phyloP scores from a whole-genome alignment of 108 stramenopile species.

The Stephanodiscus minutulus region DNA sequence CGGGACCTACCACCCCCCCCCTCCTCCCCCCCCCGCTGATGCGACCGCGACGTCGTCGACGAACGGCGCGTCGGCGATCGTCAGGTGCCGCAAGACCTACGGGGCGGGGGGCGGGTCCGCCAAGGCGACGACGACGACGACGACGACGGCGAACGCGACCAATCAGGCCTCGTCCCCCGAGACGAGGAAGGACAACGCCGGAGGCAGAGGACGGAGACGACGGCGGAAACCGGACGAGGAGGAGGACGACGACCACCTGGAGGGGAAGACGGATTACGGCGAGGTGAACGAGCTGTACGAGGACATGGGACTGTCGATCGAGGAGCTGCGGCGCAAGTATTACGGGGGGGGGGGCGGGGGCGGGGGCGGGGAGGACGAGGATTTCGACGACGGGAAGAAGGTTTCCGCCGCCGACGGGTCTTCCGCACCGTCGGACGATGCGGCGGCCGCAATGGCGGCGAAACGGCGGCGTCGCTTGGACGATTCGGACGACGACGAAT shows the following conservation, averaged over 20 bases:
- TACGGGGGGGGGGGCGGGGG: conserved; percentile 48
- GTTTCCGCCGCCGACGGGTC: not conserved
- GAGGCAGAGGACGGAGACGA: conserved; percentile 5
- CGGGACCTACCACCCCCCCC: conserved; percentile 26
- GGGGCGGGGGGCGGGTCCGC: conserved; percentile 17
- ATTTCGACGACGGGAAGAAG: conserved; percentile 25
- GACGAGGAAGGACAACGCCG: not conserved
- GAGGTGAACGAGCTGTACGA: conserved; percentile 64
- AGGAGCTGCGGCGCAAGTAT: conserved; percentile 59
- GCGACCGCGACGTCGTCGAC: not conserved
- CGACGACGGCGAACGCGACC: no score
- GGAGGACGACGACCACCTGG: conserved; percentile 36
- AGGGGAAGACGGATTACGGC: conserved; percentile 46
- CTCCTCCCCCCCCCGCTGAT: not conserved
- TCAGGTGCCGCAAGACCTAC: conserved; percentile 34
- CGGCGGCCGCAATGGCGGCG: conserved; percentile 19
- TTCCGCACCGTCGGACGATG: conserved; percentile 20
- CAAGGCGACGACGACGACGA: not conserved
- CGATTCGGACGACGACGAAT: conserved; percentile 47
- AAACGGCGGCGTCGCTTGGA: conserved; percentile 23
- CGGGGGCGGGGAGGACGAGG: conserved; percentile 11
- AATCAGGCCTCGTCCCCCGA: no score
- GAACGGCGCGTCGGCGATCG: not conserved
- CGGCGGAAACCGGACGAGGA: conserved; percentile 12
- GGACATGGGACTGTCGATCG: conserved; percentile 62